These are phyloP conservation scores for Lasiodiplodia sp. DNA, from an alignment of 2,329 filamentous ascomycete genomes.

Conservation along the genomic window DNA sequence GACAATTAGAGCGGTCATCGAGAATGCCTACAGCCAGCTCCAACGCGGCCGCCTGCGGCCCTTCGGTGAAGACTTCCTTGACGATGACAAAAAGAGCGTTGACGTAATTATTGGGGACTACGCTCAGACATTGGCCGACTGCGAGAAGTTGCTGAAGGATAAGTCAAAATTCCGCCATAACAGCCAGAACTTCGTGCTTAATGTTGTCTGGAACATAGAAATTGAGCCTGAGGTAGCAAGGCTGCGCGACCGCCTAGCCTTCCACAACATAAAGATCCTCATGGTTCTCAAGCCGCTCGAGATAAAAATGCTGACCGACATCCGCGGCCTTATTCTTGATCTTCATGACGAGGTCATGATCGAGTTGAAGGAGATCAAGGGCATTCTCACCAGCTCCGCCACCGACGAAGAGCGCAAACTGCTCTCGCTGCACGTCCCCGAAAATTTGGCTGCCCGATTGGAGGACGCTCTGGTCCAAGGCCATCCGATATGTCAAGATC, in stretches of 20 bases:
- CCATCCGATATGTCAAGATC: constrained; percentile 9
- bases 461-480: background rate
- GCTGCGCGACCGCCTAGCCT: constrained; percentile 31
- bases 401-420: constrained; percentile 3
- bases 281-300: constrained; percentile 33
- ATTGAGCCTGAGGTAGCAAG: constrained; percentile 31
- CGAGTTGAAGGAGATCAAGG: constrained; percentile 32
- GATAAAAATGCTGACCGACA: constrained; percentile 32
- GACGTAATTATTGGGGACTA: too few species aligned
- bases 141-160: constrained; percentile 32
- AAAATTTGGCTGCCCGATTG: constrained; percentile 14
- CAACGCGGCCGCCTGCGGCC: constrained; percentile 13
- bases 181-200: constrained; percentile 32
- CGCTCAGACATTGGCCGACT: constrained; percentile 32
- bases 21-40: constrained; percentile 30
- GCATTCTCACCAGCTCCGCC: constrained; percentile 27
- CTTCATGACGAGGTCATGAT: constrained; percentile 32
- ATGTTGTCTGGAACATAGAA: constrained; percentile 34
- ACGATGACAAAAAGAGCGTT: too few species aligned
- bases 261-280: constrained; percentile 34
- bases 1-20: constrained; percentile 31
- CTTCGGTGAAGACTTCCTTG: constrained; percentile 21
- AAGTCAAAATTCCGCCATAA: constrained; percentile 30
- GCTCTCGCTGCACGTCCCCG: constrained; percentile 27
- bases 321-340: constrained; percentile 31